Evolutionary conservation across 139 green algal genomes (phyloP).

Genomic region (Picocystis salinarum): DNA sequence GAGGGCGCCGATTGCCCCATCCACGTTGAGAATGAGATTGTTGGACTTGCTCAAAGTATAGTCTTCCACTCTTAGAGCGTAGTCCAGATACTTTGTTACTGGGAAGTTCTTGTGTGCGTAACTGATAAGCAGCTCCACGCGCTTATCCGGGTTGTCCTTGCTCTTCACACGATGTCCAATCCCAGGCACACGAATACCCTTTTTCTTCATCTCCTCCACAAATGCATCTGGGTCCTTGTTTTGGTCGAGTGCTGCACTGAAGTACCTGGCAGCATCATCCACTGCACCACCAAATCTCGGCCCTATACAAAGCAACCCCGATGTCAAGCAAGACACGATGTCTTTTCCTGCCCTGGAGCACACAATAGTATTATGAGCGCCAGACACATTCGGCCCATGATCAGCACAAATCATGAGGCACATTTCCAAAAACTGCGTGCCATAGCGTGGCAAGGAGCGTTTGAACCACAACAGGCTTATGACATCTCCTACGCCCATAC

Average conservation of each 20-base stretch:
- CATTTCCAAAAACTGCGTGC: slow-evolving; percentile 83
- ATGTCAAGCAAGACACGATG: slow-evolving; percentile 64
- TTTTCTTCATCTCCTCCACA: slow-evolving; percentile 73
- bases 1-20: slow-evolving; percentile 76
- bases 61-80: slow-evolving; percentile 63
- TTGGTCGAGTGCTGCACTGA: slow-evolving; percentile 23
- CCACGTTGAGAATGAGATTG: slow-evolving; percentile 76
- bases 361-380: slow-evolving; percentile 85
- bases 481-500: slow-evolving; percentile 67
- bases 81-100: slow-evolving; percentile 68
- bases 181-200: slow-evolving; percentile 44
- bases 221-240: slow-evolving; percentile 36
- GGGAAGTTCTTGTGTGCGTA: slow-evolving; percentile 73
- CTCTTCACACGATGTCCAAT: slow-evolving; percentile 87
- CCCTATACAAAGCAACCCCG: slow-evolving; percentile 51
- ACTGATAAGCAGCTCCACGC: slow-evolving; percentile 74
- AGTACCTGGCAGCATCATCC: slow-evolving; percentile 67
- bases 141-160: slow-evolving; percentile 85
- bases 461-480: slow-evolving; percentile 50
- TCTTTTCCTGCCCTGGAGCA: slow-evolving; percentile 70
- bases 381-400: slow-evolving; percentile 77
- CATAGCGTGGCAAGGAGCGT: slow-evolving; percentile 49
- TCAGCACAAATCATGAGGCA: slow-evolving; percentile 86
- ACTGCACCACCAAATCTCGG: slow-evolving; percentile 79
- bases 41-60: slow-evolving; percentile 78